Percentiles rank a stretch among this genome's conserved stretches.
These are phyloP conservation scores for Aspergillus intermedius DNA, from an alignment of 2,329 filamentous ascomycete species.

Conservation along the genomic window DNA sequence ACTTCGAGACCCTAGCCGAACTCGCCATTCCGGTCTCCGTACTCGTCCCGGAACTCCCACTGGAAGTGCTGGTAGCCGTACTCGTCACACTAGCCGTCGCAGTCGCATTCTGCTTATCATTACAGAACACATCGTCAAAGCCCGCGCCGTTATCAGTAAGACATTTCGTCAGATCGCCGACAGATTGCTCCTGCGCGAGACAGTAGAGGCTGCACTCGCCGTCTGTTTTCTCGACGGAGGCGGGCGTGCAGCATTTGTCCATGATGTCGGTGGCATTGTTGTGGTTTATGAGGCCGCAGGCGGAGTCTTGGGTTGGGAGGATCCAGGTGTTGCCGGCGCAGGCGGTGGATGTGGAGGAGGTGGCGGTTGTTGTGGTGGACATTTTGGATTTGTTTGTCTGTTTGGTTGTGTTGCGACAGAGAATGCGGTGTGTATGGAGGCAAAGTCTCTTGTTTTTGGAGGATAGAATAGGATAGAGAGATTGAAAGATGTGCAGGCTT, in stretches of 20 bases:
- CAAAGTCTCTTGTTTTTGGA: neutral
- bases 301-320: slow-evolving; percentile 40
- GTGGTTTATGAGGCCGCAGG: slow-evolving; percentile 39
- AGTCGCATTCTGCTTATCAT: slow-evolving; percentile 29
- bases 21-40: slow-evolving; percentile 11
- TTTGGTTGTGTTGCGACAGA: neutral
- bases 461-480: neutral
- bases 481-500: too few relatives aligned
- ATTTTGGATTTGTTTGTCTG: slow-evolving; percentile 10
- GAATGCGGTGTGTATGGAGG: neutral
- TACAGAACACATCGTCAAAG: slow-evolving; percentile 41
- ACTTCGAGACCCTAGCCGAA: slow-evolving; percentile 19
- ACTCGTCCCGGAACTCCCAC: slow-evolving; percentile 1
- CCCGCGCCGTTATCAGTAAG: slow-evolving; percentile 35
- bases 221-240: slow-evolving; percentile 42
- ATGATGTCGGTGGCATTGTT: slow-evolving; percentile 40
- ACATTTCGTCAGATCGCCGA: slow-evolving; percentile 33
- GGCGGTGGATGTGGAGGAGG: slow-evolving; percentile 11
- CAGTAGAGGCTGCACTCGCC: slow-evolving; percentile 48
- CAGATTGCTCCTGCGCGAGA: slow-evolving; percentile 36
- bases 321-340: slow-evolving; percentile 32
- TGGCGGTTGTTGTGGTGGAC: slow-evolving; percentile 16
- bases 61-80: neutral
- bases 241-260: slow-evolving; percentile 41
- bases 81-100: slow-evolving; percentile 27